Evolutionary conservation across 768 basidiomycete species (phyloP), one percentile per base, ranked within the genome.

Genomic region (Amanita pallidorosea): DNA sequence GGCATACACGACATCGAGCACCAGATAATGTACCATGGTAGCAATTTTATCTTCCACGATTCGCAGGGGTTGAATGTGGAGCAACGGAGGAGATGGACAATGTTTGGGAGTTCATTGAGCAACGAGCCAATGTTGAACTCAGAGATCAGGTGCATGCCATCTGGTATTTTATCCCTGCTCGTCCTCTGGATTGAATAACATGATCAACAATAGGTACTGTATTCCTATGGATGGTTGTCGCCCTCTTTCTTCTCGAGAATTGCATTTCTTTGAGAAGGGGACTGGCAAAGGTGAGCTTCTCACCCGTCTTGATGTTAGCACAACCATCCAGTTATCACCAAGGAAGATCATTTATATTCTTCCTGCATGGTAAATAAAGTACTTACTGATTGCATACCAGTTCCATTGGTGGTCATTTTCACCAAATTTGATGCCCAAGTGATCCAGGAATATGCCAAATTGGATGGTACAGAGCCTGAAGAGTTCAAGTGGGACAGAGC

Each of bases 11-110:
- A 72, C 46, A 64, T 70, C 25, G 49, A 63, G 45, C 50, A 56
- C 29, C 54, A 60, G 48, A 59, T 67, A 36, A 52, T 60, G 6
- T 71, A 66, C 53, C 45, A 25, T 27, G 41, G 37, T 25, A 67
- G 59, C 57, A 66, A 66, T 29, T 72, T 69, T 53, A 60, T 70
- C 22, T 71, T 72, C 53, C 71, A 72, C 34, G 70, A 73, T 50
- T 73, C 71, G 22, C 51, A 61, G 37, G 71, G 70, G 6, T 69
- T 45, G 68, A 72, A 56, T 50, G 65, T n/a, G 70, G 70, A 5
- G 56, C 55, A 2, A 55, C 27, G 2, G 53, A 56, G 4, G 64
- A 72, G 52, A 49, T 69, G 2, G 47, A 59, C 1, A 58, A 47
- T 6, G 62, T 71, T n/a, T 56, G 54, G 41, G 38, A 45, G 2